phyloP scores from a whole-genome alignment of 1,284 basidiomycete genomes.

The Inonotus hispidus region DNA sequence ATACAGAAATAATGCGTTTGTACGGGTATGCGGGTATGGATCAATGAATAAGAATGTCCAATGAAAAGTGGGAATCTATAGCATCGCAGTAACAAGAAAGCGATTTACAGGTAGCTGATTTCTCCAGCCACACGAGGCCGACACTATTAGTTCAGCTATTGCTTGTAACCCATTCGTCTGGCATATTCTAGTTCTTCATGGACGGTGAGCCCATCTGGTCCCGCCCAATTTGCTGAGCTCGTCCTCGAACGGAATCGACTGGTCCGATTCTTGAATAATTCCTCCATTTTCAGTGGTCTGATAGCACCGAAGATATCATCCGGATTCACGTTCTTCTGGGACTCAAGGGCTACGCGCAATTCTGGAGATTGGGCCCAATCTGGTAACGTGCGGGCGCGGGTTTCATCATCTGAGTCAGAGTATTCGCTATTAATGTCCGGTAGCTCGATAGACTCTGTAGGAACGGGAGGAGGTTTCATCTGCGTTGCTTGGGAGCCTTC shows the following conservation, averaged over 20 bases:
- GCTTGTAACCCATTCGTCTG: slow-evolving; percentile 80
- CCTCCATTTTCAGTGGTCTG: slow-evolving; percentile 81
- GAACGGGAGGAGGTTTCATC: slow-evolving; percentile 36
- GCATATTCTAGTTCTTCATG: slow-evolving; percentile 86
- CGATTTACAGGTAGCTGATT: background rate
- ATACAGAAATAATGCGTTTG: background rate
- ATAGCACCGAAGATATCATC: slow-evolving; percentile 90
- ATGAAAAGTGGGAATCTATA: background rate
- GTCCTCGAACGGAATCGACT: slow-evolving; percentile 83
- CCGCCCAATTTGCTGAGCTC: slow-evolving; percentile 92
- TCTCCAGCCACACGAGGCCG: background rate
- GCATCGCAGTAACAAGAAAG: background rate
- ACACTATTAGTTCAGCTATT: background rate
- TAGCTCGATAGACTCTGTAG: slow-evolving; percentile 82
- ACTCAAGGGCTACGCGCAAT: slow-evolving; percentile 68
- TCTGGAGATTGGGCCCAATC: slow-evolving; percentile 90
- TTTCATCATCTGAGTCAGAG: slow-evolving; percentile 90
- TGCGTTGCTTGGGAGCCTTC: slow-evolving; percentile 39
- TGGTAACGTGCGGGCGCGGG: slow-evolving; percentile 64
- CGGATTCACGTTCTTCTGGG: slow-evolving; percentile 82
- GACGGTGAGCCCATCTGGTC: slow-evolving; percentile 74
- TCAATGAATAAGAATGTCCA: background rate
- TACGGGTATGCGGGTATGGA: background rate
- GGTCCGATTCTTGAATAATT: slow-evolving; percentile 69
- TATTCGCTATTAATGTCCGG: slow-evolving; percentile 95